Evolutionary conservation across 768 basidiomycete species (phyloP), one percentile per base, ranked within the genome.

Genomic region (Lentinula lateritia): DNA sequence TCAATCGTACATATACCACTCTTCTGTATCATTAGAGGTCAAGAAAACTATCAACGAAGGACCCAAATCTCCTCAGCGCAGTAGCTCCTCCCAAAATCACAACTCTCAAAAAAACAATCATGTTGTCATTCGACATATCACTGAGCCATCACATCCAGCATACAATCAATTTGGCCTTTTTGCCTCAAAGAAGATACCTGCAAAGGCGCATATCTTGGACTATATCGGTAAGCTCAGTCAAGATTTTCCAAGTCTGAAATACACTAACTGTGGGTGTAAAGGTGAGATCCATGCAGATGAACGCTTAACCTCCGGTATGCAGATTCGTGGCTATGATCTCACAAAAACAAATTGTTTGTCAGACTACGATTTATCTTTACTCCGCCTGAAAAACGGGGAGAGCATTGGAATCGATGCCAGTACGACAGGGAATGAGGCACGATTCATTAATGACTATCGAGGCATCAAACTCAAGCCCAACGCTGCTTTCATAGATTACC

Each of bases 391-490:
- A 61, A 76, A 80, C 56, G 84, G 83, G 7, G 68, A 82, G 43
- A 87, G 78, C 67, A 82, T 95, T 18, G 94, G 93, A 1, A 78
- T 91, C 43, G 94, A 97, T 70, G 93, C 93, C 18, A 77, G 77
- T 34, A 65, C 48, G 2, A 83, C 83, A 77, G 95, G 95, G 34
- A 97, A 95, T 73, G 92, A 94, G 71, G 89, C 88, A 1, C 78
- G 95, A 67, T 95, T 96, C 70, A 79, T 93, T 62, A 97, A 97
- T 66, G 95, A 96, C 76, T 98, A 89, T 73, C 82, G 95, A 60
- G 92, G 93, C 2, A 78, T 94, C n/a, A 75, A 70, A 53, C 70
- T 72, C 23, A 87, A 77, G 69, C 85, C 92, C 4, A 94, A 94
- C 65, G 89, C 86, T 0, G 66, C 82, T 34, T 93, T 93, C 66